Conservation (phyloP, 2,329 filamentous ascomycete genomes). For the Pseudocercospora macadamiae region DNA sequence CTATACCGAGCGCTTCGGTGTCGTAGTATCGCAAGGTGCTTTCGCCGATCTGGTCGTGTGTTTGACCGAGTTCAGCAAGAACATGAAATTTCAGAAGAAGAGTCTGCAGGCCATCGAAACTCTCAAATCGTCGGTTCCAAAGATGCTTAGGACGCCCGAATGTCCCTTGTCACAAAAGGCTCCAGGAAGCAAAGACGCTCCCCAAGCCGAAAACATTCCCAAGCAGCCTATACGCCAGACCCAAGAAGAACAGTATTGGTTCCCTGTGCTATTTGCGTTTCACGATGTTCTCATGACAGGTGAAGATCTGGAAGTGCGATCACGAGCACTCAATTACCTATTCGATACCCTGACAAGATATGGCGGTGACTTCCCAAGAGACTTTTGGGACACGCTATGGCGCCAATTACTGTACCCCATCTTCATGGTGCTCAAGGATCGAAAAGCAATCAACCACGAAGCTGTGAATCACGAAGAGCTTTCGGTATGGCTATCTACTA, state of each 20-base stretch:
- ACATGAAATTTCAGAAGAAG: conserved; percentile 98
- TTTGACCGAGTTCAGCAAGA: conserved; percentile 97
- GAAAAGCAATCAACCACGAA: conserved; percentile 90
- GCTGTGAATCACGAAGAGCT: conserved; percentile 94
- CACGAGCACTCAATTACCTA: conserved; percentile 85
- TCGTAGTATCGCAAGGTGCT: conserved; percentile 93
- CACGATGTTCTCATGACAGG: conserved; percentile 99
- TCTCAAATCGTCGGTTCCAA: conserved; percentile 87
- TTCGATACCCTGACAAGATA: conserved; percentile 92
- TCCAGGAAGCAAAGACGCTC: conserved; percentile 48
- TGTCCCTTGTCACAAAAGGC: conserved; percentile 79
- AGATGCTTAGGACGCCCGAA: conserved; percentile 94
- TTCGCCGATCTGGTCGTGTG: conserved; percentile 97
- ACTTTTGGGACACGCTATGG: conserved; percentile 99
- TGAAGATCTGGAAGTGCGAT: conserved; percentile 94
- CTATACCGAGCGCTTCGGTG: conserved; percentile 91
- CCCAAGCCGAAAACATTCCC: conserved; percentile 54
- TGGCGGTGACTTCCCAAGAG: conserved; percentile 84
- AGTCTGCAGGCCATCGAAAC: conserved; percentile 94
- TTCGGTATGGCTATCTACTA: conserved; percentile 97
- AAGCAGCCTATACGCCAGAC: conserved; percentile 77
- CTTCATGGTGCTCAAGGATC: conserved; percentile 92
- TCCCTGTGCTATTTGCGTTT: conserved; percentile 96
- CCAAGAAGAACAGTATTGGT: conserved; percentile 97
- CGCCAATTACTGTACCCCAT: conserved; percentile 95